Evolutionary conservation across 768 basidiomycete species (phyloP), one percentile per base, ranked within the genome.

Genomic region (Russula vinacea): DNA sequence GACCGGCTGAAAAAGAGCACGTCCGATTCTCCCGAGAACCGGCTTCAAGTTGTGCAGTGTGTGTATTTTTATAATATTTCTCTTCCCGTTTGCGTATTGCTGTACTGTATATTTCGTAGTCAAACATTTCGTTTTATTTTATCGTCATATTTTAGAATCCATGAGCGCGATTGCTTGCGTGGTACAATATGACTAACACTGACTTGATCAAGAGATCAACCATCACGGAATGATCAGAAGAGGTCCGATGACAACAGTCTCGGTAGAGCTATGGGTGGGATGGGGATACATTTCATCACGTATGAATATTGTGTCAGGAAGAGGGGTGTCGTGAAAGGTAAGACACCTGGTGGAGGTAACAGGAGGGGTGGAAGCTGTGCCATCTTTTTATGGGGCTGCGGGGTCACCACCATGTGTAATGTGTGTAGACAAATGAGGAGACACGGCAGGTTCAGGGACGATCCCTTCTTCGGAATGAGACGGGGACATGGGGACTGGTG

Each of bases 401-500:
- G 44, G 33, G 39, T 0, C 11, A 17, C 22, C 22, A 16, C 10
- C 13, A 1, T 39, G 13, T n/a, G 19, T 6, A 49, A 19, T 17
- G 19, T 22, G n/a, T 33, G 37, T 1, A 33, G 57, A 14, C 13
- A 32, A 22, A 32, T 17, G 33, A 39, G 37, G 24, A 32, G 45
- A 49, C 42, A 17, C 11, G 8, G 22, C 17, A 14, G 58, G 45
- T 4, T 42, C 39, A 14, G 42, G 49, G 56, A 24, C 16, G 29
- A 59, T 58, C 0, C 14, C 42, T 24, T 63, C 40, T 39, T 47
- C 53, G 9, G 58, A 56, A 14, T 3, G 22, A n/a, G 54, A 5
- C 5, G 53, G 22, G 32, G 63, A 42, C 17, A 60, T 5, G 22
- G n/a, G 17, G 22, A 60, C 39, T 22, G 63, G 53, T 1, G 63